Conservation (phyloP, 805 yeast genomes). For the Cyberlindnera lachancei region DNA sequence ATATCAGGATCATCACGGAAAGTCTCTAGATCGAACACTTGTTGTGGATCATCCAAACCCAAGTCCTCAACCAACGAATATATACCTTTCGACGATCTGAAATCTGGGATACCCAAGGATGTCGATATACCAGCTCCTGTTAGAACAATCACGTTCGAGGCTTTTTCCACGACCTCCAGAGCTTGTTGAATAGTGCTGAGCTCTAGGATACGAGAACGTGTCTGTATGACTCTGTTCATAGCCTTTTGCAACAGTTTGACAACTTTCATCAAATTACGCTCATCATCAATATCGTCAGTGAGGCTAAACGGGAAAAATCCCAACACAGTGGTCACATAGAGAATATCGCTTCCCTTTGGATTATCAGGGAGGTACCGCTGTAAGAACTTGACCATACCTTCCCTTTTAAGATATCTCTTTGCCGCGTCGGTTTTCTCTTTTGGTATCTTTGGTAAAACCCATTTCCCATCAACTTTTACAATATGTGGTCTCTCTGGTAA, state of each 20-base stretch:
- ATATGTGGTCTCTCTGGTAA: conserved; percentile 1
- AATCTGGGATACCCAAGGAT: conserved; percentile 85
- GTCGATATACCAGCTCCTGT: conserved; percentile 96
- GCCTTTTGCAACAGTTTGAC: conserved; percentile 53
- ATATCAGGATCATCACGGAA: conserved; percentile 71
- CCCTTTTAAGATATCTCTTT: conserved; percentile 44
- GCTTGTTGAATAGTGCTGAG: conserved; percentile 56
- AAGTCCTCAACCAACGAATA: conserved; percentile 60
- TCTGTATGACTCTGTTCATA: conserved; percentile 50
- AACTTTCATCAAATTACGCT: conserved; percentile 36
- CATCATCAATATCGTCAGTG: conserved; percentile 32
- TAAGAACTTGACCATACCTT: conserved; percentile 56
- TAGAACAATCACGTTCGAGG: conserved; percentile 59
- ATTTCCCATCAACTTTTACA: conserved; percentile 25
- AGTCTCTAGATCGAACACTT: conserved; percentile 69
- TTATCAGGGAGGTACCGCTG: conserved; percentile 54
- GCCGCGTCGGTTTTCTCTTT: conserved; percentile 39
- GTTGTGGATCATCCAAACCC: conserved; percentile 82
- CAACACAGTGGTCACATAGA: conserved; percentile 48
- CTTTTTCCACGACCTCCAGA: conserved; percentile 40
- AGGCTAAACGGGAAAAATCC: conserved; percentile 41
- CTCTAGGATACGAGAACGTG: conserved; percentile 46
- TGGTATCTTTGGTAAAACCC: conserved; percentile 29
- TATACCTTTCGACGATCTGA: conserved; percentile 82
- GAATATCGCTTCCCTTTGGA: conserved; percentile 50